These are phyloP conservation scores for Bimuria novae-zelandiae DNA, from an alignment of 2,329 filamentous ascomycete species.

Conservation along the genomic window DNA sequence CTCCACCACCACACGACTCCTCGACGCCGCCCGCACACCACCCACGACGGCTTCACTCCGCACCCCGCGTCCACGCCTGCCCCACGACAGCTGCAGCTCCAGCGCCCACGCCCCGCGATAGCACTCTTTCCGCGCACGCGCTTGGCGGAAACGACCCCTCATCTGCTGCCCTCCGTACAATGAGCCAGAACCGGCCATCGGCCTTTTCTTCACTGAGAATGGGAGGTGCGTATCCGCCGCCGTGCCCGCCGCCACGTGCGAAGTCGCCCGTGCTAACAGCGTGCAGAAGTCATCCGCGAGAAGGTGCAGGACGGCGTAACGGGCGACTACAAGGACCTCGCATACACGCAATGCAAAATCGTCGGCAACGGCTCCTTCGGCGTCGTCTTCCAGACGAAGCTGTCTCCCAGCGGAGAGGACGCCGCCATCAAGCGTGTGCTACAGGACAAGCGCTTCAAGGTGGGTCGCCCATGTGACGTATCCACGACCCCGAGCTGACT, in stretches of 20 bases:
- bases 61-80: conserved; percentile 46
- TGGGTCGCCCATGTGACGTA: conserved; percentile 49
- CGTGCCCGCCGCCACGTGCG: conserved; percentile 2
- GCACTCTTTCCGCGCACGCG: conserved; percentile 38
- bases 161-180: conserved; percentile 50
- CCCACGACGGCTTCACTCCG: conserved; percentile 61
- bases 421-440: conserved; percentile 98
- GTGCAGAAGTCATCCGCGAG: conserved; percentile 90
- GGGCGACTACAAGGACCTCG: conserved; percentile 93
- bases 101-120: conserved; percentile 50
- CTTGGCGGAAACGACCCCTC: conserved; percentile 29
- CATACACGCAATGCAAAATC: conserved; percentile 99
- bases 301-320: conserved; percentile 98
- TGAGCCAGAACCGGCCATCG: conserved; percentile 92
- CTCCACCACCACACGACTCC: conserved; percentile 20
- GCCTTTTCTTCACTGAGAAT: conserved; percentile 89
- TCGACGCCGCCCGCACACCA: conserved; percentile 21
- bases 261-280: conserved; percentile 49
- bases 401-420: conserved; percentile 96
- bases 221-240: conserved; percentile 76
- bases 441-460: conserved; percentile 99
- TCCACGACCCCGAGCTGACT: conserved; percentile 32
- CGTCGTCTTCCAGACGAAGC: conserved; percentile 98
- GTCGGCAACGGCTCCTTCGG: conserved; percentile 99
- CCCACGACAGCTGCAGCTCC: conserved; percentile 53